Conservation (phyloP, 345 rosid species). For the Populus ilicifolia region DNA sequence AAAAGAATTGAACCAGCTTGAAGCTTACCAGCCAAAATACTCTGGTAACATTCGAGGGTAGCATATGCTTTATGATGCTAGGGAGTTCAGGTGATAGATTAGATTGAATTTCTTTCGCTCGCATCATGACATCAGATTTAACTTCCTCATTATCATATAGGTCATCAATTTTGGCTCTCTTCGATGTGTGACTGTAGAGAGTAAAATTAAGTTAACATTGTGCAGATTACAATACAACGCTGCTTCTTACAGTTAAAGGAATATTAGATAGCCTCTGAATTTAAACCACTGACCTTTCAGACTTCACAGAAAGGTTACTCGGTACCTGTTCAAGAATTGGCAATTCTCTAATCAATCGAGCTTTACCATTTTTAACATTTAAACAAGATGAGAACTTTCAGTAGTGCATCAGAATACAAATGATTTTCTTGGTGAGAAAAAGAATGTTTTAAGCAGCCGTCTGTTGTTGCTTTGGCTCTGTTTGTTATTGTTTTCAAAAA, state of each 20-base stretch:
- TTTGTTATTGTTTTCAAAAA: too few species aligned
- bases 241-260: neutral
- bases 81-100: constrained; percentile 50
- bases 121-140: constrained; percentile 32
- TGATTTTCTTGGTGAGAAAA: too few species aligned
- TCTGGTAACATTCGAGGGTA: constrained; percentile 35
- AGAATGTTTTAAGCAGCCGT: too few species aligned
- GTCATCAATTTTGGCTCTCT: neutral
- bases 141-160: constrained; percentile 6
- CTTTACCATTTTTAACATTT: neutral
- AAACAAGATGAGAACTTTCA: neutral
- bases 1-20: neutral
- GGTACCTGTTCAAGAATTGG: constrained; percentile 1
- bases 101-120: constrained; percentile 49
- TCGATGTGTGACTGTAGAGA: neutral
- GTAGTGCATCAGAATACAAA: neutral
- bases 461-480: too few species aligned
- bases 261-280: neutral
- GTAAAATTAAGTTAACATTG: neutral
- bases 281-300: constrained; percentile 1
- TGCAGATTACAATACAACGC: neutral
- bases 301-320: neutral
- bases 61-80: constrained; percentile 52
- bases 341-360: neutral
- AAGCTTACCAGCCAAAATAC: constrained; percentile 25